Evolutionary conservation across 1,284 basidiomycete genomes (phyloP).

Genomic region (Cryptococcus sp.): DNA sequence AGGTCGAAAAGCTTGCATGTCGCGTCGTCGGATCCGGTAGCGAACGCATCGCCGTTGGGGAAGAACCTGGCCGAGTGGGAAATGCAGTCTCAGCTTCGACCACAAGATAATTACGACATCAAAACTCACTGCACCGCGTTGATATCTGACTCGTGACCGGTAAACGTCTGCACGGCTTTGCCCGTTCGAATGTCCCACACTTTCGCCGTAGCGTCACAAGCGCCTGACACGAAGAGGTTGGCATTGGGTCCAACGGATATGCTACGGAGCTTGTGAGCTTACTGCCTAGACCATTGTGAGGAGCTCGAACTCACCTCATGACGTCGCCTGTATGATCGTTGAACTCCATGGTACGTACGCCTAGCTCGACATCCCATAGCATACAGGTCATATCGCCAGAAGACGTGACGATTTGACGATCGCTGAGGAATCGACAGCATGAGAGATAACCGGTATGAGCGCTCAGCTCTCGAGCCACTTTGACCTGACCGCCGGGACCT

Average conservation of each 20-base stretch:
- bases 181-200: constrained; percentile 98
- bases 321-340: constrained; percentile 99
- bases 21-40: constrained; percentile 97
- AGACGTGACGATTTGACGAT: constrained; percentile 94
- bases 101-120: constrained; percentile 14
- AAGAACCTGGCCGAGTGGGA: constrained; percentile 70
- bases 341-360: constrained; percentile 92
- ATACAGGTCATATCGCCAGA: constrained; percentile 99
- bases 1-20: constrained; percentile 98
- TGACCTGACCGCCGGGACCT: constrained; percentile 52
- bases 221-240: constrained; percentile 96
- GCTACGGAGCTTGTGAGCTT: constrained; percentile 55
- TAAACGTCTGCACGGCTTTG: constrained; percentile 96
- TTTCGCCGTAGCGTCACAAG: constrained; percentile 96
- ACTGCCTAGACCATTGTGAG: background rate
- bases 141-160: constrained; percentile 98
- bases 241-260: constrained; percentile 90
- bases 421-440: constrained; percentile 97
- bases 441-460: constrained; percentile 97
- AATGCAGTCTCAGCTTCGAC: constrained; percentile 1
- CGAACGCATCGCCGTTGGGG: constrained; percentile 98
- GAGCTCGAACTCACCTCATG: constrained; percentile 73
- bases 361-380: constrained; percentile 99
- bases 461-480: constrained; percentile 76
- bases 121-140: constrained; percentile 89